Percentiles rank a stretch among this genome's conserved stretches.
Conservation (phyloP, 306 rosid species). For the Castanea mollissima region DNA sequence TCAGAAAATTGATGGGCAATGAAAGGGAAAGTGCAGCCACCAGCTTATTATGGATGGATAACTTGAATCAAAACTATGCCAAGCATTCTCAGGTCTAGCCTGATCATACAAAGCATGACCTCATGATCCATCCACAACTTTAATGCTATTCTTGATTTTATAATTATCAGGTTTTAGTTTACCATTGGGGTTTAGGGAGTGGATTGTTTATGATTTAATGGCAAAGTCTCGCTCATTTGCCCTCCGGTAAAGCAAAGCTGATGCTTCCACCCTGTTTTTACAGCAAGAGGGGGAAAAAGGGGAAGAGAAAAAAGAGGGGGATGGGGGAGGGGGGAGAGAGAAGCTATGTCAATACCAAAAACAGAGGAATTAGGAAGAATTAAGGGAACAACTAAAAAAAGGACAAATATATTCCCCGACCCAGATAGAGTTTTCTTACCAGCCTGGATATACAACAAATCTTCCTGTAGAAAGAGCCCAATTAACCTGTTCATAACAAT, state of each 20-base stretch:
- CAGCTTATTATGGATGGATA: constrained; percentile 21
- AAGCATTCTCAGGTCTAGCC: constrained; percentile 26
- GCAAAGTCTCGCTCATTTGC: constrained; percentile 90
- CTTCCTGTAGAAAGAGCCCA: constrained; percentile 80
- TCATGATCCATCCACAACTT: constrained; percentile 28
- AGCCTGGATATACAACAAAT: constrained; percentile 91
- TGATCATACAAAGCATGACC: constrained; percentile 17
- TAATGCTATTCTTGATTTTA: constrained; percentile 36
- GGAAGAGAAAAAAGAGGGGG: background rate
- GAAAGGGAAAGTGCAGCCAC: background rate
- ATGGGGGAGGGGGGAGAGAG: background rate
- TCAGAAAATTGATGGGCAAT: constrained; percentile 1
- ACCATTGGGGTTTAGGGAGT: constrained; percentile 34
- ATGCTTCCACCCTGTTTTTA: constrained; percentile 96
- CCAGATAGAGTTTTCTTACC: constrained; percentile 46
- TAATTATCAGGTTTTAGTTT: constrained; percentile 52
- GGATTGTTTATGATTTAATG: constrained; percentile 58
- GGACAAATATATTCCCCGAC: background rate
- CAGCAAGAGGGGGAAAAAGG: background rate
- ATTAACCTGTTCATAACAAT: constrained; percentile 70
- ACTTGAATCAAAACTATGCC: constrained; percentile 17
- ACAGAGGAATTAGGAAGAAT: background rate
- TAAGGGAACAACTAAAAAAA: background rate
- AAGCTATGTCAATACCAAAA: constrained; percentile 8
- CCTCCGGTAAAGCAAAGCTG: constrained; percentile 97